Evolutionary conservation across 140 eudicot genomes (phyloP).

Genomic region (Bidens hawaiensis): DNA sequence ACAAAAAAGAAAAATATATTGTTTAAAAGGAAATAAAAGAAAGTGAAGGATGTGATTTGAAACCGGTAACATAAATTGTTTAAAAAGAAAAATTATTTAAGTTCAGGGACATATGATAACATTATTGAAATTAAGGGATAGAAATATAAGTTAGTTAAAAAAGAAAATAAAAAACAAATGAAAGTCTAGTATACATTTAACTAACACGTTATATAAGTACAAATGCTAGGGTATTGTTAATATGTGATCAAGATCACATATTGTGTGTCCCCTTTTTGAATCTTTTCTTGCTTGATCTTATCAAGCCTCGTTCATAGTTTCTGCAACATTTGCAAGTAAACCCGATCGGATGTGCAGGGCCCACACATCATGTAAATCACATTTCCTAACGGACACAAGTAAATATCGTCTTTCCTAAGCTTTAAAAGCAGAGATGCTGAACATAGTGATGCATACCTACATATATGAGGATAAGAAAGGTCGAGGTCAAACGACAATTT

Average conservation of each 20-base stretch:
- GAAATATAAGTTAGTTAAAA: too few relatives aligned
- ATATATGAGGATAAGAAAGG: background rate
- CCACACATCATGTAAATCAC: slow-evolving; percentile 90
- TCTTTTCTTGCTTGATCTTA: slow-evolving; percentile 41
- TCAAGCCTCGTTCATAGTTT: slow-evolving; percentile 54
- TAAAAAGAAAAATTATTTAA: too few relatives aligned
- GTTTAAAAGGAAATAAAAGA: too few relatives aligned
- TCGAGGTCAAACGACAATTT: background rate
- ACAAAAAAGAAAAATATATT: too few relatives aligned
- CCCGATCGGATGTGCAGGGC: slow-evolving; percentile 65
- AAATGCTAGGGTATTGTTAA: background rate
- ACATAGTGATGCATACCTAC: slow-evolving; percentile 79
- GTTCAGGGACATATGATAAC: too few relatives aligned
- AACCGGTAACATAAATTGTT: too few relatives aligned
- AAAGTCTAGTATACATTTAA: too few relatives aligned
- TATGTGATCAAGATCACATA: slow-evolving; percentile 10
- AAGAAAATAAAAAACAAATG: too few relatives aligned
- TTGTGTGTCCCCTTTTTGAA: background rate
- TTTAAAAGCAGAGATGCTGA: slow-evolving; percentile 57
- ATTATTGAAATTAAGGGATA: too few relatives aligned
- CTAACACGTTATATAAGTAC: too few relatives aligned
- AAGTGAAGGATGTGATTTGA: too few relatives aligned
- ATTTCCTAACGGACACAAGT: slow-evolving; percentile 83
- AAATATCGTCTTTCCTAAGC: slow-evolving; percentile 77
- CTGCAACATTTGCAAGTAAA: slow-evolving; percentile 41